Percentiles rank a stretch among this genome's conserved stretches.
These are phyloP conservation scores for Microstroma glucosiphilum DNA, from an alignment of 1,284 basidiomycete genomes.

Conservation along the genomic window DNA sequence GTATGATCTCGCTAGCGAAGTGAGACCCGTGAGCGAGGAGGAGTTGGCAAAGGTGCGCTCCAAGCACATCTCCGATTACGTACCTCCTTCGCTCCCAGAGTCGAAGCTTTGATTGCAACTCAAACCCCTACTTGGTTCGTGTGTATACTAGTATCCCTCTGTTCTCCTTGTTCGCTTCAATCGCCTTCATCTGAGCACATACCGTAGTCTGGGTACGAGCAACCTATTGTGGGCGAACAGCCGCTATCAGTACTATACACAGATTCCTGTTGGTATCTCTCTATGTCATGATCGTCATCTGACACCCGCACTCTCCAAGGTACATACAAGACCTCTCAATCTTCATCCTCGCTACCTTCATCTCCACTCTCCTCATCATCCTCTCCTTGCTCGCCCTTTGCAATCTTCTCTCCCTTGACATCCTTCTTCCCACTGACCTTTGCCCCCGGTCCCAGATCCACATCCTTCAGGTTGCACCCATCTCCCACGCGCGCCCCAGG, in stretches of 20 bases:
- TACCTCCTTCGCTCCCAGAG: slow-evolving; percentile 20
- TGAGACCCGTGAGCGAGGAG: slow-evolving; percentile 33
- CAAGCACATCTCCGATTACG: slow-evolving; percentile 39
- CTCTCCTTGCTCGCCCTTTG: slow-evolving; percentile 14
- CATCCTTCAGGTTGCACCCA: slow-evolving; percentile 71
- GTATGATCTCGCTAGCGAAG: slow-evolving; percentile 38
- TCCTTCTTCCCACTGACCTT: slow-evolving; percentile 57
- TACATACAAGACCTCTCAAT: neutral
- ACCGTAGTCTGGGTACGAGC: too few species aligned
- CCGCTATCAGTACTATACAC: too few species aligned
- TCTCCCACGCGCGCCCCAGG: slow-evolving; percentile 72
- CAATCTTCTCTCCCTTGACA: slow-evolving; percentile 39
- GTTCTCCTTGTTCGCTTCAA: too few species aligned
- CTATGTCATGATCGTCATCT: too few species aligned
- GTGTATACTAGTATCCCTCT: too few species aligned
- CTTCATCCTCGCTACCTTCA: slow-evolving; percentile 9
- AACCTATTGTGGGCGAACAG: too few species aligned
- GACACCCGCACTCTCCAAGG: too few species aligned
- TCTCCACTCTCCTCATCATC: slow-evolving; percentile 15
- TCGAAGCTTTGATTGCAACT: slow-evolving; percentile 7
- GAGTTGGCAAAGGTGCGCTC: slow-evolving; percentile 38
- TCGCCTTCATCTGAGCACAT: too few species aligned
- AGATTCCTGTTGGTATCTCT: too few species aligned
- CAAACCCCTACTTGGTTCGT: too few species aligned
- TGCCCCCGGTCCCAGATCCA: slow-evolving; percentile 81